Evolutionary conservation across 2,329 filamentous ascomycete species (phyloP), one percentile per base, ranked within the genome.

Genomic region (Pezicula rhizophila): DNA sequence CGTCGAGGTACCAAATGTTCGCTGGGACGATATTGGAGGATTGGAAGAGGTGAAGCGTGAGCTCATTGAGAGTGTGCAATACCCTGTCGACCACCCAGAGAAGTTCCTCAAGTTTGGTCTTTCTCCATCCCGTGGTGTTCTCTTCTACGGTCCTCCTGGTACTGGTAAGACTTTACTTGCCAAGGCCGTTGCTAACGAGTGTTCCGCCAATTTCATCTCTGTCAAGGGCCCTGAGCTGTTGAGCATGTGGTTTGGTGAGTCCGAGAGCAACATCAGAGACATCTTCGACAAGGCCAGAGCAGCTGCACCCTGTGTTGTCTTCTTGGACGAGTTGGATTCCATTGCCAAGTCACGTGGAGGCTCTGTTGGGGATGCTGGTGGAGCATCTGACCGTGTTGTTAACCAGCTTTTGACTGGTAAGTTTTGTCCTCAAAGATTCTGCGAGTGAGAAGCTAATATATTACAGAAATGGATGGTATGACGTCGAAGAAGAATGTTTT

Each of bases 401-500:
- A 99, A 99, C 78, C 95, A 99, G 79, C 90, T 99, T 68, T 77
- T 99, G 66, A 99, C 93, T 59, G 89, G 86, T 89, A 80, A 79
- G 82, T 74, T 60, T 49, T 25, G 15, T 11, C 5, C 6, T 4
- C 37, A 38, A 47, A 8, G n/a, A 42, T 17, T n/a, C 34, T 5
- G 17, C 31, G 20, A 14, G 4, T 26, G 2, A 47, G 42, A 45
- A 50, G 61, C 75, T 82, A 70, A 81, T 61, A 40, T 47, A 10
- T 42, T 26, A 18, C 55, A 87, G 89, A 97, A 82, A 96, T 97
- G 92, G 92, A 97, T 61, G 92, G 92, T 64, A 97, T 97, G 92
- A 97, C 92, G 41, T 96, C 92, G 35, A 99, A 99, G 88, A 99
- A 99, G 87, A 99, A 99, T 69, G 93, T 99, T 57, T 99, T 99